A percentile compares a stretch with the other conserved stretches of the same genome.
phyloP scores from a whole-genome alignment of 345 rosid genomes.

The Pugionium dolabratum region DNA sequence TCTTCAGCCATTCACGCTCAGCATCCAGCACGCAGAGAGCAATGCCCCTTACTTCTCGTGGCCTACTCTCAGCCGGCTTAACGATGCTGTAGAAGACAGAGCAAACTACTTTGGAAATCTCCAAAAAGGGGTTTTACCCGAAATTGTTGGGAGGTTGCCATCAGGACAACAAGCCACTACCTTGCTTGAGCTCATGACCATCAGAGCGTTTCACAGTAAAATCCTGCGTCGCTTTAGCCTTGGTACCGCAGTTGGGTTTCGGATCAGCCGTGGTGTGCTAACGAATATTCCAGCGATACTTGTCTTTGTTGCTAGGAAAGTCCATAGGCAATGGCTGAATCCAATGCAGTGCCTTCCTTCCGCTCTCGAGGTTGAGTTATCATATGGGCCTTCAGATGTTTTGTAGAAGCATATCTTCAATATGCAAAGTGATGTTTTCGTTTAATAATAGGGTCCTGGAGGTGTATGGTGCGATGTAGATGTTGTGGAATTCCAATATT shows the following conservation, averaged over 20 bases:
- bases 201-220: conserved; percentile 84
- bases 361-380: conserved; percentile 60
- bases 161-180: conserved; percentile 79
- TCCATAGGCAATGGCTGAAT: conserved; percentile 80
- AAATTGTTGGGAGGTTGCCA: conserved; percentile 62
- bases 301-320: conserved; percentile 82
- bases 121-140: conserved; percentile 81
- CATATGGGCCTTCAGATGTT: neutral
- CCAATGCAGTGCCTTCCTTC: conserved; percentile 76
- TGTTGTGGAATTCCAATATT: conserved; percentile 80
- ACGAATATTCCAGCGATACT: conserved; percentile 81
- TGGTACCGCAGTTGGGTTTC: conserved; percentile 80
- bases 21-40: conserved; percentile 70
- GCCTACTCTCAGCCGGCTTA: conserved; percentile 70
- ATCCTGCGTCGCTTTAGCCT: conserved; percentile 77
- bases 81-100: conserved; percentile 66
- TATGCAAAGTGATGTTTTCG: neutral
- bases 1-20: conserved; percentile 62
- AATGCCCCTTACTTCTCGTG: conserved; percentile 82
- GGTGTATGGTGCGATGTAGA: conserved; percentile 93
- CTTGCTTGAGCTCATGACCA: conserved; percentile 82
- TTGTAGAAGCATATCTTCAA: neutral
- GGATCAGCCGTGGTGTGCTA: conserved; percentile 68
- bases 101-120: conserved; percentile 74
- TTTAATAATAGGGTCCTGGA: conserved; percentile 69